Percentiles rank a stretch among this genome's conserved stretches.
Evolutionary conservation across 805 yeast species (phyloP).

Genomic region (Candida schatavii): DNA sequence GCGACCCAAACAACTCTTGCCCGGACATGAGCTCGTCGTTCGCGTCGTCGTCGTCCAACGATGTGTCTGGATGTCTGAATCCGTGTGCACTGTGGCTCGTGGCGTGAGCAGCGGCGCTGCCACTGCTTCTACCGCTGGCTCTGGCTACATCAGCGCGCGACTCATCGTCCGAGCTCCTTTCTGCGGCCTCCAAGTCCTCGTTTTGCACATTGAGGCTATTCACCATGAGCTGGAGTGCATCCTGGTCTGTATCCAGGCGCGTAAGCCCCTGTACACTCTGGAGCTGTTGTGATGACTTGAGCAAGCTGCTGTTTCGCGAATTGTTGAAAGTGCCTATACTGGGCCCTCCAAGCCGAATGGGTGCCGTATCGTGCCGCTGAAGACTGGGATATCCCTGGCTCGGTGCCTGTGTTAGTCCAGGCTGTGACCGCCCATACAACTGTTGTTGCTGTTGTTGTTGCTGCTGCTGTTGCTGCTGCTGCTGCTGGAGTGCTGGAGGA

Average conservation of each 20-base stretch:
- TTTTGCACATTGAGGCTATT: conserved; percentile 30
- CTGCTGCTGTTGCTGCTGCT: background rate
- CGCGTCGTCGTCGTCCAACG: conserved; percentile 11
- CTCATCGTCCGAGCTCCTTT: conserved; percentile 31
- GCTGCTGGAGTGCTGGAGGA: conserved; percentile 9
- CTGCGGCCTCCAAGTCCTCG: conserved; percentile 36
- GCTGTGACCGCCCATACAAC: conserved; percentile 13
- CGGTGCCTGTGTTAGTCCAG: conserved; percentile 29
- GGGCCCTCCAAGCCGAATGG: conserved; percentile 24
- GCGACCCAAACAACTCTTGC: conserved; percentile 41
- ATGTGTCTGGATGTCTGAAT: conserved; percentile 1
- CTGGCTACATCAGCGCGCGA: too few relatives aligned
- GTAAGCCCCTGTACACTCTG: conserved; percentile 14
- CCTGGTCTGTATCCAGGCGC: conserved; percentile 42
- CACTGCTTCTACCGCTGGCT: too few relatives aligned
- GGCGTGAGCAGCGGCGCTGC: background rate
- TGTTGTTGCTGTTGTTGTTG: conserved; percentile 7
- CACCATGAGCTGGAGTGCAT: conserved; percentile 34
- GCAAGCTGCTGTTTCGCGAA: conserved; percentile 5
- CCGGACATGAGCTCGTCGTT: conserved; percentile 36
- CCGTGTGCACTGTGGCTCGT: background rate
- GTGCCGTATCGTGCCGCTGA: background rate
- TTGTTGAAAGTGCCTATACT: conserved; percentile 30
- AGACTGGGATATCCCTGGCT: conserved; percentile 14
- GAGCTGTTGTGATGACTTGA: background rate